These are phyloP conservation scores for Jackrogersella multiformis DNA, from an alignment of 495 filamentous ascomycete genomes.

Conservation along the genomic window DNA sequence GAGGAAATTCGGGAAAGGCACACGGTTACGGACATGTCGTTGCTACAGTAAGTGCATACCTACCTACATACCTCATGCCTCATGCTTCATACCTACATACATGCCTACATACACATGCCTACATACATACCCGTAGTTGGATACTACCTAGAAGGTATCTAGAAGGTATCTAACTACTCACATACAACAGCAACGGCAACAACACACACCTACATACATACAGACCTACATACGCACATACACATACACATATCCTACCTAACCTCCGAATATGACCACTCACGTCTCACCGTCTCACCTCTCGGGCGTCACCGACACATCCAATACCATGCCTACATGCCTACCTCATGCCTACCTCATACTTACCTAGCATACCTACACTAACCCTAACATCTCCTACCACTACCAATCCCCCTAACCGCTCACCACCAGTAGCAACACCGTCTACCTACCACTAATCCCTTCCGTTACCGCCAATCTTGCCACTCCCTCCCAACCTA, in stretches of 20 bases:
- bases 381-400: conserved; percentile 3
- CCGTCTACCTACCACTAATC: background rate
- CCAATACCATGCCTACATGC: conserved; percentile 6
- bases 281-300: conserved; percentile 34
- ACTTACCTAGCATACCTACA: background rate
- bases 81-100: conserved; percentile 17
- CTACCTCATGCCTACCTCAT: no score
- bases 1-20: conserved; percentile 13
- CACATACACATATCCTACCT: background rate
- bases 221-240: conserved; percentile 8
- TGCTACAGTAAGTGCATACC: conserved; percentile 41
- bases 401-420: background rate
- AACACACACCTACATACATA: conserved; percentile 7
- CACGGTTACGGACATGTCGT: conserved; percentile 33
- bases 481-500: background rate
- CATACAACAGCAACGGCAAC: no score
- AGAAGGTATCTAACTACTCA: no score
- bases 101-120: conserved; percentile 1
- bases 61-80: background rate
- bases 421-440: no score
- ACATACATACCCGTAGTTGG: no score
- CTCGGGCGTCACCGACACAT: conserved; percentile 38
- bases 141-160: no score
- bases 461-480: background rate
- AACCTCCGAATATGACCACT: conserved; percentile 19